Evolutionary conservation across 164 flowering plant species (phyloP).

Genomic region (Vitis riparia): DNA sequence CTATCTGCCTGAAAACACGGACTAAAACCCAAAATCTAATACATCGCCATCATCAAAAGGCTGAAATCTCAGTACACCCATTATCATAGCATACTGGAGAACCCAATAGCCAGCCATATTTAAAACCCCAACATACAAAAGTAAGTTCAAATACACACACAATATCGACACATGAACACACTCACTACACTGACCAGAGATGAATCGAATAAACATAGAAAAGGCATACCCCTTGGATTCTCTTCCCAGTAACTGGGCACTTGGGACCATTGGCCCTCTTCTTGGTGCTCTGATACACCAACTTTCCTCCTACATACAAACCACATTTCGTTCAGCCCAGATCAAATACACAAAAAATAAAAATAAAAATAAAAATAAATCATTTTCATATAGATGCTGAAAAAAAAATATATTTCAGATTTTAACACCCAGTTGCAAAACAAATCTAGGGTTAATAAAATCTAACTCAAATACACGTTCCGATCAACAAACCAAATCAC

Average conservation of each 20-base stretch:
- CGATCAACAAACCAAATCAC: too few relatives aligned
- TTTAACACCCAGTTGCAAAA: background rate
- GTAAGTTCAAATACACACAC: too few relatives aligned
- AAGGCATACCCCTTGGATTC: slow-evolving; percentile 49
- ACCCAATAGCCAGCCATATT: too few relatives aligned
- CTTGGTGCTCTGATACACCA: slow-evolving; percentile 52
- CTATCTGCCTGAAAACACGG: too few relatives aligned
- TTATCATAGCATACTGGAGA: too few relatives aligned
- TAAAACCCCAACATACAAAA: too few relatives aligned
- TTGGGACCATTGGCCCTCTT: slow-evolving; percentile 58
- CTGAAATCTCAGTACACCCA: too few relatives aligned
- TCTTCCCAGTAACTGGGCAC: slow-evolving; percentile 57
- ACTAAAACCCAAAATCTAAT: too few relatives aligned
- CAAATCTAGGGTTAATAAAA: background rate
- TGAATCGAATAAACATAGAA: background rate
- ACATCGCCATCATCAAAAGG: too few relatives aligned
- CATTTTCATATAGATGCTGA: background rate
- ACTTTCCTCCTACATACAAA: slow-evolving; percentile 37
- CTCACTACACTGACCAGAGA: background rate
- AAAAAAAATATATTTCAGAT: too few relatives aligned
- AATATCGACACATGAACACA: background rate
- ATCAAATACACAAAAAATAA: background rate
- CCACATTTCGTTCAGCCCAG: background rate
- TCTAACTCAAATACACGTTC: background rate
- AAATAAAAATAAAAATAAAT: background rate